phyloP scores from a whole-genome alignment of 1,284 basidiomycete species.

The Microbotryum violaceum region DNA sequence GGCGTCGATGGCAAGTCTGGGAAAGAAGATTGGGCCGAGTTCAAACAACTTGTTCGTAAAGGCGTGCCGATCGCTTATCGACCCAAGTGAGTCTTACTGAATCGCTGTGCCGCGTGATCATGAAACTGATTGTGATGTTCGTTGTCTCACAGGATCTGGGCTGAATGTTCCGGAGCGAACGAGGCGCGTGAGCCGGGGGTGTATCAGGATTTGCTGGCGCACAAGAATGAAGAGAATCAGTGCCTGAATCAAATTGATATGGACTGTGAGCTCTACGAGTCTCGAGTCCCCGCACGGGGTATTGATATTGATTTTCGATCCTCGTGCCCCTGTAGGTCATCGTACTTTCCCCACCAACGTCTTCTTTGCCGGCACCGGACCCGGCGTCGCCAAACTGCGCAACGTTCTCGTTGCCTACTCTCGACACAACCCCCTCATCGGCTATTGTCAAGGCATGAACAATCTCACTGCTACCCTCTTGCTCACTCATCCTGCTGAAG shows the following conservation, averaged over 20 bases:
- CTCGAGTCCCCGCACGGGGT: slow-evolving; percentile 3
- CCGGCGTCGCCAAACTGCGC: slow-evolving; percentile 82
- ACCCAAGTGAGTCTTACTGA: slow-evolving; percentile 48
- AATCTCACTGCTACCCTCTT: slow-evolving; percentile 86
- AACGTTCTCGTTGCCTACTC: slow-evolving; percentile 85
- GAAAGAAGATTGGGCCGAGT: slow-evolving; percentile 68
- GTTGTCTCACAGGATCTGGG: slow-evolving; percentile 48
- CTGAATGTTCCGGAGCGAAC: slow-evolving; percentile 83
- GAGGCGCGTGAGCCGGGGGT: slow-evolving; percentile 87
- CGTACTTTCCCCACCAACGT: slow-evolving; percentile 91
- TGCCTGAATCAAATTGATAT: slow-evolving; percentile 80
- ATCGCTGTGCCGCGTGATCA: neutral
- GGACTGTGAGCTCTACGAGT: slow-evolving; percentile 57
- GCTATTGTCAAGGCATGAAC: slow-evolving; percentile 83
- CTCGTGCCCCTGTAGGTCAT: slow-evolving; percentile 14
- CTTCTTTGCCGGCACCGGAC: slow-evolving; percentile 92
- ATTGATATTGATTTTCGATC: neutral
- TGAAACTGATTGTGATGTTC: neutral
- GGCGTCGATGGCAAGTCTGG: slow-evolving; percentile 59
- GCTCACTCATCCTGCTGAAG: slow-evolving; percentile 83
- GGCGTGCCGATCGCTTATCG: slow-evolving; percentile 86
- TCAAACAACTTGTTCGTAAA: slow-evolving; percentile 65
- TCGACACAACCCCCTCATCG: slow-evolving; percentile 50
- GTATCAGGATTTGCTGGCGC: slow-evolving; percentile 72
- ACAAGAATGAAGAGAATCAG: slow-evolving; percentile 52